Conservation (phyloP, 257 asterid genomes). For the Jaltomata sinuosa region DNA sequence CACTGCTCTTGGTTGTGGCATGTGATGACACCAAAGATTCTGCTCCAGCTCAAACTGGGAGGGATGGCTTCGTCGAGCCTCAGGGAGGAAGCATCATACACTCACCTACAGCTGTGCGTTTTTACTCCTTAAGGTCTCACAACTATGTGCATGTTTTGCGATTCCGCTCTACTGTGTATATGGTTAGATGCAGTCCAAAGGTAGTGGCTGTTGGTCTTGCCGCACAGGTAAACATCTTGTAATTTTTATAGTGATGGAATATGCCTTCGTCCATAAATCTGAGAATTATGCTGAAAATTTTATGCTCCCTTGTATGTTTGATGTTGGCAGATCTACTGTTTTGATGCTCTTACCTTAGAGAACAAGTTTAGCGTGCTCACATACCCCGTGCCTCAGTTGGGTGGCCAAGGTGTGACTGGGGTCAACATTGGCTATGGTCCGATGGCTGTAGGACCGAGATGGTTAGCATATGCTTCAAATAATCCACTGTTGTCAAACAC, state of each 20-base stretch:
- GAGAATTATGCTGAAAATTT: not conserved
- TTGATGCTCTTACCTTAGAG: constrained; percentile 42
- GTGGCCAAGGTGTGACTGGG: constrained; percentile 28
- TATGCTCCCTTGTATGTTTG: not conserved
- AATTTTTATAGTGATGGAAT: not conserved
- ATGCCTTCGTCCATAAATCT: not conserved
- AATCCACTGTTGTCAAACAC: constrained; percentile 28
- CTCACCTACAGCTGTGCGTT: constrained; percentile 36
- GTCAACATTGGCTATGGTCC: constrained; percentile 44
- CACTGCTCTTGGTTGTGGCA: constrained; percentile 42
- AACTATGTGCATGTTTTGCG: constrained; percentile 38
- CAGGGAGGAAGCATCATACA: constrained; percentile 17
- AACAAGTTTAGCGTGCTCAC: constrained; percentile 42
- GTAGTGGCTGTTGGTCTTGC: constrained; percentile 48
- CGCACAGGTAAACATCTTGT: constrained; percentile 25
- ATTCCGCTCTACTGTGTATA: constrained; percentile 36
- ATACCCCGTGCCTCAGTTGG: constrained; percentile 37
- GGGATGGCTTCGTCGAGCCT: constrained; percentile 30
- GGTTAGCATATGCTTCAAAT: constrained; percentile 47
- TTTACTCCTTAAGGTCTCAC: constrained; percentile 43
- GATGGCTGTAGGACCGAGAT: constrained; percentile 42
- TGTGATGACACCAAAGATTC: constrained; percentile 24
- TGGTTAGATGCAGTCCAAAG: constrained; percentile 44
- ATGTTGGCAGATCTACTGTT: constrained; percentile 44
- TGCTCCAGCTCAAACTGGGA: constrained; percentile 20